Evolutionary conservation across 179 eudicot genomes (phyloP).

Genomic region (Sideroxylon spinosum): DNA sequence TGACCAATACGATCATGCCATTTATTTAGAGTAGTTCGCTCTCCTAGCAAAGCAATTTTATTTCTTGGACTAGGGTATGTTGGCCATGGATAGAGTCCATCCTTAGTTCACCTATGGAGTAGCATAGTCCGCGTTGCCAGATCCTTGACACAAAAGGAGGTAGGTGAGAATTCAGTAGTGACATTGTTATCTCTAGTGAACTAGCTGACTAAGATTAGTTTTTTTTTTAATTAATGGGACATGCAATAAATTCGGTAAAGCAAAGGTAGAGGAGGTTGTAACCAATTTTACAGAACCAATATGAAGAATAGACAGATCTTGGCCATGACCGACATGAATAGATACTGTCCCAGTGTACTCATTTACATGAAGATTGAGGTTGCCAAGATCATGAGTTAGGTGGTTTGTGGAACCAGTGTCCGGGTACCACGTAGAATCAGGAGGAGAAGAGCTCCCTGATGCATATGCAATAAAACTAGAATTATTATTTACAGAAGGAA

Average conservation of each 20-base stretch:
- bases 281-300: not conserved
- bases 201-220: not conserved
- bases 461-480: no score
- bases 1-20: constrained; percentile 2
- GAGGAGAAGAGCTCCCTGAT: no score
- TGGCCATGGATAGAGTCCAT: not conserved
- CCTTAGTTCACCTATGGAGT: not conserved
- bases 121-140: not conserved
- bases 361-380: not conserved
- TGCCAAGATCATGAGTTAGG: not conserved
- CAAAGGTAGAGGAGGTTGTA: not conserved
- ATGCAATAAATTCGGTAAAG: not conserved
- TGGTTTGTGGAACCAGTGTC: not conserved
- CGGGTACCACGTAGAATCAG: not conserved
- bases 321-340: not conserved
- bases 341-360: not conserved
- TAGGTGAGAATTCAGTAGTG: no score
- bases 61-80: not conserved
- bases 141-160: not conserved
- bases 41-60: no score
- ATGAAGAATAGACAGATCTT: not conserved
- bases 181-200: no score
- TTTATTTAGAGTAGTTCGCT: not conserved
- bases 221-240: not conserved
- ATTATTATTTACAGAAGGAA: no score